These are phyloP conservation scores for Vicia sativa DNA, from an alignment of 306 rosid species.

Conservation along the genomic window DNA sequence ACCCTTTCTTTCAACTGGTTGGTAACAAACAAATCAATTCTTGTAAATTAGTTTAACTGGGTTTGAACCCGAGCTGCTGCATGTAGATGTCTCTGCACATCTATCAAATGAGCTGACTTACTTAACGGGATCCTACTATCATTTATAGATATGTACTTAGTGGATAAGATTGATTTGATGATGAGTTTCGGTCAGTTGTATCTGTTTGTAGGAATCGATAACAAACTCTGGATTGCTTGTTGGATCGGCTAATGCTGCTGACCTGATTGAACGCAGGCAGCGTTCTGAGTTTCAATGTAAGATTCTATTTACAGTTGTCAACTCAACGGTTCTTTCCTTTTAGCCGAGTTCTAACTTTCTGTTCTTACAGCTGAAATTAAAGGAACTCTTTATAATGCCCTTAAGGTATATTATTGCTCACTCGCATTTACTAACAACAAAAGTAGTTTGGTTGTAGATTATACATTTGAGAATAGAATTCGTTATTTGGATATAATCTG, in stretches of 20 bases:
- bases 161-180: slow-evolving; percentile 59
- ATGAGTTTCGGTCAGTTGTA: slow-evolving; percentile 75
- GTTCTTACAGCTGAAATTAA: slow-evolving; percentile 64
- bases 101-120: background rate
- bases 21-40: slow-evolving; percentile 19
- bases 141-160: background rate
- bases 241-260: slow-evolving; percentile 80
- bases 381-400: slow-evolving; percentile 61
- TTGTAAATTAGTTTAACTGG: slow-evolving; percentile 17
- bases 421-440: slow-evolving; percentile 15
- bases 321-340: slow-evolving; percentile 30
- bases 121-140: background rate
- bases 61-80: too few species aligned
- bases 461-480: slow-evolving; percentile 3
- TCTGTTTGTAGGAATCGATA: slow-evolving; percentile 69
- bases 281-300: slow-evolving; percentile 84
- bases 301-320: slow-evolving; percentile 44
- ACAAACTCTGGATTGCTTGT: slow-evolving; percentile 59
- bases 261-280: slow-evolving; percentile 83
- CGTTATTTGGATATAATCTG: slow-evolving; percentile 7
- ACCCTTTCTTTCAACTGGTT: slow-evolving; percentile 15
- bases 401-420: slow-evolving; percentile 54
- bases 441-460: slow-evolving; percentile 25
- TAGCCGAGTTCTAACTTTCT: slow-evolving; percentile 36
- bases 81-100: too few species aligned